A percentile compares a stretch with the other conserved stretches of the same genome.
Conservation (phyloP, 2,329 filamentous ascomycete genomes). For the Fusarium nygamai region DNA sequence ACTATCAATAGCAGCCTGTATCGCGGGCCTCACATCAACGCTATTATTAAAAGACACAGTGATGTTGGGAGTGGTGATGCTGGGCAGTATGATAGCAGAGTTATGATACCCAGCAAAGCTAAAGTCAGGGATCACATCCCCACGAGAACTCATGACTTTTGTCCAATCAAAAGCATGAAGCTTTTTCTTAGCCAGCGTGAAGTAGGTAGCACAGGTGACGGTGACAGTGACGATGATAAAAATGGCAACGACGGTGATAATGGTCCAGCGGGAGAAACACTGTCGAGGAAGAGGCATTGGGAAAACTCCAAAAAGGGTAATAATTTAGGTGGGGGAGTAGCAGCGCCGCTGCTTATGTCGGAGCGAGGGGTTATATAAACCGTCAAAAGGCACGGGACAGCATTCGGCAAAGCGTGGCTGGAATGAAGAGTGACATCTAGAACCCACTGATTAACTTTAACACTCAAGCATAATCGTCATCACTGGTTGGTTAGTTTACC, state of each 20-base stretch:
- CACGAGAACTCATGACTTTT: constrained; percentile 4
- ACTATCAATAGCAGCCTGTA: constrained; percentile 32
- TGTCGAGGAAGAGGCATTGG: constrained; percentile 14
- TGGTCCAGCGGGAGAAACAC: constrained; percentile 7
- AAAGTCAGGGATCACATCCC: constrained; percentile 35
- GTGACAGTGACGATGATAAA: not conserved
- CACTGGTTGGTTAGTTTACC: not conserved
- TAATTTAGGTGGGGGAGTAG: not conserved
- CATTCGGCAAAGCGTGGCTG: not conserved
- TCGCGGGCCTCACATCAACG: constrained; percentile 2
- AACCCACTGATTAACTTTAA: not conserved
- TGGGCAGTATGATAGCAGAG: constrained; percentile 27
- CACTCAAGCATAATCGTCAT: not conserved
- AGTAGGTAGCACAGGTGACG: constrained; percentile 12
- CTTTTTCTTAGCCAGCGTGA: not conserved
- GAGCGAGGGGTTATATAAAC: constrained; percentile 2
- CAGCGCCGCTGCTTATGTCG: not conserved
- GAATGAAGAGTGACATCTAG: not conserved
- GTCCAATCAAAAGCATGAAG: constrained; percentile 27
- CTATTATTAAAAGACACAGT: not conserved
- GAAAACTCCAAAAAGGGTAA: not conserved
- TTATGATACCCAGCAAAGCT: constrained; percentile 35
- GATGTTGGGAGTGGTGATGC: not conserved
- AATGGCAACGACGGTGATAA: not conserved
- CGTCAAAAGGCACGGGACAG: not conserved